Conservation (phyloP, 768 basidiomycete genomes). For the Lactarius hengduanensis region DNA sequence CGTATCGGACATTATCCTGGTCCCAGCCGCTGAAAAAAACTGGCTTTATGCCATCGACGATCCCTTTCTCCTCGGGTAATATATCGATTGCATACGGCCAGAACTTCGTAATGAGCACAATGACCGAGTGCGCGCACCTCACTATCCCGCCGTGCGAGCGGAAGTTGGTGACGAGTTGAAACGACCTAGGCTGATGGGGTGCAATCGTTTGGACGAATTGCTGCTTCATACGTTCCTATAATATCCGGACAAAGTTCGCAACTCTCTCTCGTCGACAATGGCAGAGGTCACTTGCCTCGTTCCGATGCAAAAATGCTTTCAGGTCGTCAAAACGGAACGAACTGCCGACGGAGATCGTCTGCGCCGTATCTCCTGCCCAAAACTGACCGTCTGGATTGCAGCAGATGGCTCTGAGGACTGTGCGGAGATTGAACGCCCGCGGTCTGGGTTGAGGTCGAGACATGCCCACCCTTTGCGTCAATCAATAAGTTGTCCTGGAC, state of each 20-base stretch:
- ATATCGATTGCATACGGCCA: constrained; percentile 37
- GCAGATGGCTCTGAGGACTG: constrained; percentile 62
- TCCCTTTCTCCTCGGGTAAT: constrained; percentile 34
- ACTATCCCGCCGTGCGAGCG: constrained; percentile 40
- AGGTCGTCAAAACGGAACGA: constrained; percentile 69
- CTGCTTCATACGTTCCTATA: constrained; percentile 11
- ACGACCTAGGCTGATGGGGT: constrained; percentile 29
- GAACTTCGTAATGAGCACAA: constrained; percentile 34
- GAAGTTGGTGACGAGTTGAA: constrained; percentile 38
- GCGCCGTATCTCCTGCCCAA: constrained; percentile 79
- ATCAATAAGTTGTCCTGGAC: constrained; percentile 64
- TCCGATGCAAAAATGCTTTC: constrained; percentile 59
- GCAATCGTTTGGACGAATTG: background rate
- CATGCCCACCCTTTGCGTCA: constrained; percentile 52
- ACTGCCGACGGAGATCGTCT: constrained; percentile 69
- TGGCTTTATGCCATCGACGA: constrained; percentile 35
- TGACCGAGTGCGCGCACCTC: constrained; percentile 36
- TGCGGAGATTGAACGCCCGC: background rate
- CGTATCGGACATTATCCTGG: constrained; percentile 33
- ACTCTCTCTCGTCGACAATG: background rate
- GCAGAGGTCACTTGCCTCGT: constrained; percentile 45
- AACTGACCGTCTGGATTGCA: constrained; percentile 65
- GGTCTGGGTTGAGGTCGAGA: background rate
- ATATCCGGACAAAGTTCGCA: background rate
- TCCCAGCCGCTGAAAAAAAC: constrained; percentile 36